Evolutionary conservation across 1,284 basidiomycete genomes (phyloP).

Genomic region (Irpex sp.): DNA sequence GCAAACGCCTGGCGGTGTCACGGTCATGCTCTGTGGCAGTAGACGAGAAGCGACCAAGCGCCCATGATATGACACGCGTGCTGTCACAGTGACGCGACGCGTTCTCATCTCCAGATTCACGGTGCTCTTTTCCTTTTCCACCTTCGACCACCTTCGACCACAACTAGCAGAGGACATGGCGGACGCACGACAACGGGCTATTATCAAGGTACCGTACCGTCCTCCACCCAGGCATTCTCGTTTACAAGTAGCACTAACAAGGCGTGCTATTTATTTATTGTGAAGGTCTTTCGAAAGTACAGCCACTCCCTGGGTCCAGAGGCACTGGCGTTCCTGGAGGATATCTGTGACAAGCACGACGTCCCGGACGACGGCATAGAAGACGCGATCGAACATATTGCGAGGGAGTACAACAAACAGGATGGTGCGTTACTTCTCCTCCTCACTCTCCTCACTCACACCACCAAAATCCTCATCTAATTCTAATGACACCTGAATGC

Average conservation of each 20-base stretch:
- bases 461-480: background rate
- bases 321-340: slow-evolving; percentile 63
- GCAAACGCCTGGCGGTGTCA: background rate
- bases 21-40: no score
- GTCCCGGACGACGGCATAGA: slow-evolving; percentile 73
- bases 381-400: slow-evolving; percentile 78
- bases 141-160: background rate
- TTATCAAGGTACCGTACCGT: slow-evolving; percentile 52
- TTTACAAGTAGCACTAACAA: no score
- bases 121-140: background rate
- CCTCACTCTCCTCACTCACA: background rate
- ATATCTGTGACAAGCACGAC: slow-evolving; percentile 63
- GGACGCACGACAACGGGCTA: slow-evolving; percentile 48
- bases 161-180: slow-evolving; percentile 28
- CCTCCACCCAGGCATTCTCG: background rate
- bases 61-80: slow-evolving; percentile 21
- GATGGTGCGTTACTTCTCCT: slow-evolving; percentile 59
- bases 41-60: background rate
- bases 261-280: slow-evolving; percentile 44
- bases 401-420: slow-evolving; percentile 88
- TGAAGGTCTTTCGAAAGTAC: slow-evolving; percentile 77
- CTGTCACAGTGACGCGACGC: slow-evolving; percentile 14
- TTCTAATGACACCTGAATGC: background rate
- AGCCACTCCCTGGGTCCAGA: slow-evolving; percentile 81
- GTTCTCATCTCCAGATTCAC: background rate